Base-by-base conservation (phyloP, 2,329 filamentous ascomycete species). In the Aspergillus sp. region DNA sequence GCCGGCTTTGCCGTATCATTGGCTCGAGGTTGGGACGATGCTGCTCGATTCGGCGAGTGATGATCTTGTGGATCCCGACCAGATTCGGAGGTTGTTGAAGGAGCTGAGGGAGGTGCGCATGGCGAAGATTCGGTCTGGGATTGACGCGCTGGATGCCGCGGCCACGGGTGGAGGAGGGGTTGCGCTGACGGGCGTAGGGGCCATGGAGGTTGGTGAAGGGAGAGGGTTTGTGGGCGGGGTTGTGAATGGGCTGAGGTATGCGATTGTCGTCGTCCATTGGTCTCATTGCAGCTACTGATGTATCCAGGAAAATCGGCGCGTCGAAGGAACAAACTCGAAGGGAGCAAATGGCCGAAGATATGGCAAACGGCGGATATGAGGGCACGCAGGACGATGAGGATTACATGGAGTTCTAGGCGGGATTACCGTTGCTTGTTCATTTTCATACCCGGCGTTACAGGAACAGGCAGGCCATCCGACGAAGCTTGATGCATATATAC, bases 171-270 rank as follows among this genome's bases (percentile, higher is more conserved):
- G 73, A 13, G 81, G 73, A 6, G 78, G 88, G n/a, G 74, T 85
- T 35, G 72, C 82, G 35, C 66, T 82, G 54, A 80, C 78, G 30
- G 89, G 89, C 14, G 82, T 96, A 0, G 91, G 91, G 2, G 84
- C 84, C 2, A 86, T 96, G 81, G 91, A 98, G 65, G 69, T 96
- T 29, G 81, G 83, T 1, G 89, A 96, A 64, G 83, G 79, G 34
- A 73, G 89, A 48, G 80, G 78, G 0, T 93, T 95, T 52, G 77
- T 96, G 40, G 69, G 77, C 1, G 84, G 83, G 1, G 85, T 95
- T 2, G 80, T 96, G 42, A 88, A 96, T 57, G 86, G 84, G 4
- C 69, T 96, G 48, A 68, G 74, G 71, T 72, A 58, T 41, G 49
- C 43, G 16, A 7, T 17, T 5, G 17, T 7, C 3, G 33, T 19